Evolutionary conservation across 805 yeast species (phyloP), one percentile per base, ranked within the genome.

Genomic region (Teunomyces panamensis): DNA sequence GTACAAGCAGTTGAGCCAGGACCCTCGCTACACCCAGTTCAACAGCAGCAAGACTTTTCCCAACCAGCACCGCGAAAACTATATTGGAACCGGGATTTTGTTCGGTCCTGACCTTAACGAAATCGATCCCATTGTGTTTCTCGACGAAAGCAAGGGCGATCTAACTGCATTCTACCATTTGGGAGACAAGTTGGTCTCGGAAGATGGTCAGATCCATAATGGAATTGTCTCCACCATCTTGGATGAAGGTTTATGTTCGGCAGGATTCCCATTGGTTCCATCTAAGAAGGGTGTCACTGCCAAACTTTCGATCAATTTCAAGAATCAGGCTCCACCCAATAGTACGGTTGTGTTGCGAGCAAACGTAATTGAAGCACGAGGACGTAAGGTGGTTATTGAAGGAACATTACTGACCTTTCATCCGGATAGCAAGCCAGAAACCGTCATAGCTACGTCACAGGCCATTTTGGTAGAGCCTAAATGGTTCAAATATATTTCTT

Each of bases 241-340:
- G 45, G 98, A 92, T 65, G 97, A 91, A 62, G 85, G 86, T 0
- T 68, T 92, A 27, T 89, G 96, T 58, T 75, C 82, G 39, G 87
- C 96, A 58, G 98, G 97, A 11, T 92, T 90, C 62, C 82, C 89
- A 3, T 69, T 77, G 26, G 71, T 92, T 9, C 98, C 98, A 0
- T 81, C 83, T 48, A 78, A 82, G 47, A 75, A 85, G 44, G 99
- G 98, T 10, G 96, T 94, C 20, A 92, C 99, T 0, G 99, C 96
- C 0, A 77, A 75, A 44, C 70, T 92, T 37, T 67, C 77, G 2
- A 72, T 92, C 7, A 74, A 85, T 45, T 92, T 89, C 64, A 75
- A 76, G 36, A 77, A 75, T 52, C 86, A 84, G 34, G 81, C 82
- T 0, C 75, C 74, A 2, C 85, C 90, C 0, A 79, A 81, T 49